Evolutionary conservation across 1,139 yeast species (phyloP), one percentile per base, ranked within the genome.

Genomic region (Wickerhamomyces sp.): DNA sequence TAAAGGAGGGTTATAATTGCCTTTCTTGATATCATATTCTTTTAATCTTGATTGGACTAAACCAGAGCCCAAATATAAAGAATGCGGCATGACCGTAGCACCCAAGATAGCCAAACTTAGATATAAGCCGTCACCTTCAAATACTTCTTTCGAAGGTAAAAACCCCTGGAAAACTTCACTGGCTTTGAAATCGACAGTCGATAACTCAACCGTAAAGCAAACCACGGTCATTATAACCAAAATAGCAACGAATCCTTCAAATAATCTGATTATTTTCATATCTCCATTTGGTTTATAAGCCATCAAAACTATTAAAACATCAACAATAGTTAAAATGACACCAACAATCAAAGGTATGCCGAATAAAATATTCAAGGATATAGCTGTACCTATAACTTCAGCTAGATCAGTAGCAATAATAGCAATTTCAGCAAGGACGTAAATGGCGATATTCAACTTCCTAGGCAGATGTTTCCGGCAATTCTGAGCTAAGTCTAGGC

Each of bases 71-170:
- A 84, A 65, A 51, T 76, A 83, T 41, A 84, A 67, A 0, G 89
- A 81, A 54, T 83, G 92, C 3, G 94, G 92, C 94, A 84, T 84
- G 7, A 83, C 90, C 0, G 92, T 83, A 35, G 89, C 85, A 26
- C 94, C 94, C 16, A 83, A 75, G 42, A 83, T 83, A 7, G 88
- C 92, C 56, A 86, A 69, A 47, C 83, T 73, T 43, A 83, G 63
- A 52, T 81, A 83, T 28, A 80, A 61, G 0, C 86, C 86, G 53
- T 76, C 77, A 36, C 70, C 73, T 47, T 76, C 75, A 35, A 64
- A 58, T 35, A 81, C 73, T 2, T 81, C 76, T 43, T 63, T 64
- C 31, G 68, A 65, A 0, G 94, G 94, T 35, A 83, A 56, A 49
- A 78, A 81, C 0, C 92, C 92, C 42, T 63, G 57, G 42, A 67